phyloP scores from a whole-genome alignment of 83 land plant genomes.

The Diphasiastrum complanatum region DNA sequence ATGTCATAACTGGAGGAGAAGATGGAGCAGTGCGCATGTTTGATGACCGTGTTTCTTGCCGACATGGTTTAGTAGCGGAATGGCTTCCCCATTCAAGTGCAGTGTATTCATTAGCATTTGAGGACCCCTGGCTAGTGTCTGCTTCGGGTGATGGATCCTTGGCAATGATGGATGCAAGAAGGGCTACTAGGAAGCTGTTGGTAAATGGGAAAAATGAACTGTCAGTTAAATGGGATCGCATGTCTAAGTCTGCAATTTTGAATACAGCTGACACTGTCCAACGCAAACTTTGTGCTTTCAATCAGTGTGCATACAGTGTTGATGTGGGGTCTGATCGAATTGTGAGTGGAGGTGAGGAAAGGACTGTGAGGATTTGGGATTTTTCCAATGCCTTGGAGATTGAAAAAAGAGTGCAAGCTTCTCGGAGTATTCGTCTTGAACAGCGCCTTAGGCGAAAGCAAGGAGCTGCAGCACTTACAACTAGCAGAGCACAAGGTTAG shows the following conservation, averaged over 20 bases:
- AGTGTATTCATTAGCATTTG: conserved; percentile 79
- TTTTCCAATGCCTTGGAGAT: conserved; percentile 86
- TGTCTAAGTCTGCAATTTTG: background rate
- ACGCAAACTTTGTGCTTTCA: conserved; percentile 69
- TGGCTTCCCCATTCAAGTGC: conserved; percentile 81
- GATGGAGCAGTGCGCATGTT: conserved; percentile 96
- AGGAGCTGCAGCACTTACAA: no score
- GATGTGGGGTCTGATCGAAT: conserved; percentile 83
- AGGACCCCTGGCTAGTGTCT: conserved; percentile 95
- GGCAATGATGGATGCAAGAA: conserved; percentile 83
- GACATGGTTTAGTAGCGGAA: conserved; percentile 27
- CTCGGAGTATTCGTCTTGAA: conserved; percentile 29
- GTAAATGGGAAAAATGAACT: conserved; percentile 12
- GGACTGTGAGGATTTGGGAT: conserved; percentile 77
- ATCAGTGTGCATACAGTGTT: conserved; percentile 54
- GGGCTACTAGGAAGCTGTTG: conserved; percentile 35
- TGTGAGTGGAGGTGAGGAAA: conserved; percentile 89
- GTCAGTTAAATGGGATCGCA: background rate
- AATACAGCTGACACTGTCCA: conserved; percentile 66
- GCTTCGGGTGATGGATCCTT: conserved; percentile 83
- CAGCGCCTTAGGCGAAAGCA: conserved; percentile 20
- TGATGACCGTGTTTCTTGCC: conserved; percentile 35
- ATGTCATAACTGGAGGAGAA: conserved; percentile 87
- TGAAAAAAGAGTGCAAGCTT: conserved; percentile 59
- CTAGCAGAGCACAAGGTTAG: no score